Evolutionary conservation across 2,329 filamentous ascomycete genomes (phyloP), one percentile per base, ranked within the genome.

Genomic region (Fusarium annulatum): DNA sequence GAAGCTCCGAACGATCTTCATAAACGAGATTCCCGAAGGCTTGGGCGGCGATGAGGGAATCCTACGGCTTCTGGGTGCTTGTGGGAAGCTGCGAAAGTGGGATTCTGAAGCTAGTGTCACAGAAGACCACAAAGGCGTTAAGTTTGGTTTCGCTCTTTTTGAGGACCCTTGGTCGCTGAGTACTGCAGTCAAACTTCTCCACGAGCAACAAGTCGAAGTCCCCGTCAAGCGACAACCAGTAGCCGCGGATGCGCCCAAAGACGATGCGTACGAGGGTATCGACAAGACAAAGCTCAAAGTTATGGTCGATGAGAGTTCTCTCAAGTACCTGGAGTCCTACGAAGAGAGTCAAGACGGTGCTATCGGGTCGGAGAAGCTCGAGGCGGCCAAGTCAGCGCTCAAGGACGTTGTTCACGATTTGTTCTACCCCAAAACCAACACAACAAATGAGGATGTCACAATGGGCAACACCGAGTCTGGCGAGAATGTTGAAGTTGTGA

Each of bases 91-190:
- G 71, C 90, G 93, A 72, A 91, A 94, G 77, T 99, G 95, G 95
- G 95, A 95, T 72, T 87, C 94, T 68, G 92, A 91, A 39, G 90
- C 89, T 55, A 87, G 86, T 21, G 83, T 86, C 39, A 79, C 85
- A 21, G 80, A 85, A n/a, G 91, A 94, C 74, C 90, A 93, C 74
- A 96, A 96, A 83, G 91, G 91, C 63, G 92, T 92, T 82, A 92
- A 92, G 72, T 98, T 98, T 85, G 96, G 96, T 19, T 98, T 99
- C 83, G 96, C 96, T 67, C 93, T 98, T 82, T 99, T 93, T 82
- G 96, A 97, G 72, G 95, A 98, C 81, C 91, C 92, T 30, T 94
- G 97, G 82, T 96, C 95, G 74, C 87, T 99, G 75, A 91, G 92
- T 81, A 92, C 92, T 49, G 96, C 96, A 48, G 91, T 95, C 62